Conservation (phyloP, 2,329 filamentous ascomycete genomes). For the Aspergillus spinulosporus region DNA sequence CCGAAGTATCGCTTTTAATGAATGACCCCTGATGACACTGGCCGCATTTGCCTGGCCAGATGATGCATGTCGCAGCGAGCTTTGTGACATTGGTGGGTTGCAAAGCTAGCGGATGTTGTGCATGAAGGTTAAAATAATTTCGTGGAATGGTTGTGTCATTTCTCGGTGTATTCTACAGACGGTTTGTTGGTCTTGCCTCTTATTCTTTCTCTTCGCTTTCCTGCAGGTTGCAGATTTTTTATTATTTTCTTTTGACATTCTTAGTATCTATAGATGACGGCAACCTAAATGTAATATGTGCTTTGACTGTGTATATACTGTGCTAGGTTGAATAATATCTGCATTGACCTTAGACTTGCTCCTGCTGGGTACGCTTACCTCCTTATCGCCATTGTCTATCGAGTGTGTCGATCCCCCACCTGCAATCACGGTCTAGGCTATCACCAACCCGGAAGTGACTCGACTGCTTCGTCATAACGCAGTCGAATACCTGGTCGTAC, state of each 20-base stretch:
- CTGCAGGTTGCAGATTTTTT: constrained; percentile 20
- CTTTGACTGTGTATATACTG: constrained; percentile 8
- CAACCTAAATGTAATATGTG: constrained; percentile 18
- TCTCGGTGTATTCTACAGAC: constrained; percentile 26
- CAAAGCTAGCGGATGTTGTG: constrained; percentile 17
- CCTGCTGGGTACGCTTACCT: too few relatives aligned
- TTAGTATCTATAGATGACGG: constrained; percentile 18
- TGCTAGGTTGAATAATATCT: not conserved
- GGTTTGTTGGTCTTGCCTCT: constrained; percentile 14
- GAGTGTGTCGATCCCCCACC: too few relatives aligned
- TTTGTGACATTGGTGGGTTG: constrained; percentile 19
- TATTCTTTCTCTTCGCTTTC: not conserved
- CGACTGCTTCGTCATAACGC: not conserved
- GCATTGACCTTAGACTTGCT: not conserved
- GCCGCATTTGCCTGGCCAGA: constrained; percentile 26
- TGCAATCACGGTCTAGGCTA: not conserved
- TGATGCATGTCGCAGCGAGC: constrained; percentile 24
- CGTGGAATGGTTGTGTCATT: constrained; percentile 11
- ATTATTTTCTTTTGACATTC: constrained; percentile 11
- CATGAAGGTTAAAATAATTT: constrained; percentile 19
- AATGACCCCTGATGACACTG: constrained; percentile 31
- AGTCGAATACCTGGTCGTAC: not conserved
- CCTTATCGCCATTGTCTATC: not conserved
- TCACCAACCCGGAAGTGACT: not conserved
- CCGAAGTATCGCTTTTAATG: constrained; percentile 30